These are phyloP conservation scores for Trichoderma asperelloides DNA, from an alignment of 495 filamentous ascomycete genomes.

Conservation along the genomic window DNA sequence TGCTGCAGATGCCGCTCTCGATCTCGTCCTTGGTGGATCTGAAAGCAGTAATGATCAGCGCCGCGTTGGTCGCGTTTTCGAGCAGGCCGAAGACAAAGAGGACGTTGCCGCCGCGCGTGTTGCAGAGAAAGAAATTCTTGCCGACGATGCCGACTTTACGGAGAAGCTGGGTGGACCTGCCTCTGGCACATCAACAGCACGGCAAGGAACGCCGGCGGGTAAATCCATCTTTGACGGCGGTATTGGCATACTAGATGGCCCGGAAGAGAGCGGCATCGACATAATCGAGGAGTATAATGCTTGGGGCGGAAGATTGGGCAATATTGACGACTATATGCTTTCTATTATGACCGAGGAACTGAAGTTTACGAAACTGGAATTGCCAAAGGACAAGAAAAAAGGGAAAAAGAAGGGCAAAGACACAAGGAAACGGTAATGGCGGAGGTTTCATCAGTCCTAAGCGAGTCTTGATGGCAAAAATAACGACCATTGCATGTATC, in stretches of 20 bases:
- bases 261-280: constrained; percentile 29
- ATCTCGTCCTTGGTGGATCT: constrained; percentile 63
- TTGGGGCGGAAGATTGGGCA: constrained; percentile 46
- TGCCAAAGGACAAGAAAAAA: constrained; percentile 73
- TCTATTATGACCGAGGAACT: constrained; percentile 67
- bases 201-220: constrained; percentile 34
- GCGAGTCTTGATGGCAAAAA: neutral
- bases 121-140: constrained; percentile 81
- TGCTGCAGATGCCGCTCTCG: constrained; percentile 72
- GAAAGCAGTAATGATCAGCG: constrained; percentile 34
- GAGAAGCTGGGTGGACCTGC: constrained; percentile 52
- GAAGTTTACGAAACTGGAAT: constrained; percentile 66
- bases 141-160: constrained; percentile 87
- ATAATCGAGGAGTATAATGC: constrained; percentile 40
- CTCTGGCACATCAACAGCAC: constrained; percentile 34
- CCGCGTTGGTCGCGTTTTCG: constrained; percentile 54
- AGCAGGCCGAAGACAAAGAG: constrained; percentile 85
- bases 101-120: constrained; percentile 80
- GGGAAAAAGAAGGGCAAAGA: constrained; percentile 73
- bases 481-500: neutral
- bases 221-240: constrained; percentile 33
- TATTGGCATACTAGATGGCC: constrained; percentile 25
- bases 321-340: constrained; percentile 81
- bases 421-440: constrained; percentile 28
- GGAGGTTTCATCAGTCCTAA: neutral